These are phyloP conservation scores for Dactylorhiza incarnata DNA, from an alignment of 106 monocot species.

Conservation along the genomic window DNA sequence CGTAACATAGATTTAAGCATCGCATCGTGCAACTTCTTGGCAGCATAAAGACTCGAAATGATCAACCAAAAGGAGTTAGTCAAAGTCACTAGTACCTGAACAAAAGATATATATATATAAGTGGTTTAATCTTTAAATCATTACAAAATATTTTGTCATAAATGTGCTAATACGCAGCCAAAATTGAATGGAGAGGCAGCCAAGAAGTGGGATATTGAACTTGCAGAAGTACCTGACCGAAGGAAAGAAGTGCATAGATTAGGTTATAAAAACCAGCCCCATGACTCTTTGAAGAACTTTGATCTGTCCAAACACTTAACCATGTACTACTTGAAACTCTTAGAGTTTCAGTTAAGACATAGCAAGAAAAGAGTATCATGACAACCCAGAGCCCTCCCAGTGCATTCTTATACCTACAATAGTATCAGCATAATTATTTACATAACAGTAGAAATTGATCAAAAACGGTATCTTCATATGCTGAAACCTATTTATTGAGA, in stretches of 20 bases:
- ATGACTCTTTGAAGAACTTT: constrained; percentile 54
- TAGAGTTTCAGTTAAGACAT: constrained; percentile 65
- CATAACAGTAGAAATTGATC: not conserved
- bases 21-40: constrained; percentile 79
- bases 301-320: constrained; percentile 93
- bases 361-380: constrained; percentile 58
- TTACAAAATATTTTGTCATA: not conserved
- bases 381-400: constrained; percentile 96
- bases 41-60: constrained; percentile 83
- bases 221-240: constrained; percentile 58
- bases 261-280: constrained; percentile 79
- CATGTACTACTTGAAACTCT: constrained; percentile 95
- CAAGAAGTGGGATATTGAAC: not conserved
- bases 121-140: not conserved
- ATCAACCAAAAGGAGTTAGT: constrained; percentile 90
- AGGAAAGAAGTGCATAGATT: constrained; percentile 73
- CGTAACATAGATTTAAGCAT: constrained; percentile 91
- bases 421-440: not conserved
- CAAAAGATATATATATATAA: constrained; percentile 3
- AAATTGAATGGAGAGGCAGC: not conserved
- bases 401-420: constrained; percentile 82
- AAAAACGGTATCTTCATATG: no score
- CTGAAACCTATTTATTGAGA: no score
- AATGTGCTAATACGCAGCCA: not conserved
- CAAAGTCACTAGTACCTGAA: constrained; percentile 73